Base-by-base conservation (phyloP, 2,329 filamentous ascomycete species). In the Paecilomyces sp. region DNA sequence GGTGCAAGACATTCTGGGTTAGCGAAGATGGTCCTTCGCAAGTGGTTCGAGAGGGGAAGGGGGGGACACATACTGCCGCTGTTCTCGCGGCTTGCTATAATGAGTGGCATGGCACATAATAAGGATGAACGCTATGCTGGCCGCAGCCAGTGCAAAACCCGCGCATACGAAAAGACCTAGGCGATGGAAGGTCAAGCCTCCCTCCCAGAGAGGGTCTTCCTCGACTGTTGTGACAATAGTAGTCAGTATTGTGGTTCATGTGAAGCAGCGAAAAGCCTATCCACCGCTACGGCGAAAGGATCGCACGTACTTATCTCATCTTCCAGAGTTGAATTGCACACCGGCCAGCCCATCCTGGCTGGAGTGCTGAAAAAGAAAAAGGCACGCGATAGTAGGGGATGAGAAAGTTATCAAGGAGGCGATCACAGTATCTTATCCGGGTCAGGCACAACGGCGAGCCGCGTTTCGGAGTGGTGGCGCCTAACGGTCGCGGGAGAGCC, bases 21-120 rank as follows among this genome's bases (percentile, higher is more conserved):
- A 47, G 41, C 8, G 50, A 28, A 30, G 18, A 15, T 30, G 22
- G 63, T 41, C 66, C 63, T 28, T 4, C 25, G 51, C 30, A 51
- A 52, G 18, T 57, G 54, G 53, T 41, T 55, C 28, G 36, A 22
- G n/a, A 15, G 25, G 36, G 18, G 36, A 22, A 15, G 8, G 25
- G 36, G 18, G 53, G 18, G 25, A 56, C 33, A 74, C 79, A 59
- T 70, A 83, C 81, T 87, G 82, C 67, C 80, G 82, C 69, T 87
- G 85, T 70, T 87, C 83, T 62, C 76, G 78, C 9, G 84, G 83
- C 68, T 80, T 81, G 60, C 80, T 77, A 73, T 87, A 87, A 68
- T 86, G 85, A 13, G 76, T 82, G 2, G 83, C 82, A 75, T 87
- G 85, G 62, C 77, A 75, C 65, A 81, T 74, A 59, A 87, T 83